Evolutionary conservation across 2,329 filamentous ascomycete genomes (phyloP).

Genomic region (Dissoconium aciculare): DNA sequence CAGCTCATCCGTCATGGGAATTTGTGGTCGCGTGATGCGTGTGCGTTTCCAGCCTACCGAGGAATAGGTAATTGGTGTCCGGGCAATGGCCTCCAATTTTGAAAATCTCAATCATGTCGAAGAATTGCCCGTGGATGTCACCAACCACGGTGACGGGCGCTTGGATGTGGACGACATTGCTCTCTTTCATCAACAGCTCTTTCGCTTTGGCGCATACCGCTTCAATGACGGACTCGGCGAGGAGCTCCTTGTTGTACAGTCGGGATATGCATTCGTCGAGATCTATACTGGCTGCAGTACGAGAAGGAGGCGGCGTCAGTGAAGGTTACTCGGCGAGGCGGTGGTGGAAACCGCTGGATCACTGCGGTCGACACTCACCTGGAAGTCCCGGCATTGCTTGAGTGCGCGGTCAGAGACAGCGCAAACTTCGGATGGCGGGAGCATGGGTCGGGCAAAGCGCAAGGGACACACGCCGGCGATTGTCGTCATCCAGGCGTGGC

Average conservation of each 20-base stretch:
- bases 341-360: too few species aligned
- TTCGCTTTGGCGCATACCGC: conserved; percentile 99
- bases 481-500: too few species aligned
- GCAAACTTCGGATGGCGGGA: too few species aligned
- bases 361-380: too few species aligned
- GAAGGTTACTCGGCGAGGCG: too few species aligned
- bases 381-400: too few species aligned
- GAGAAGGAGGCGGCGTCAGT: too few species aligned
- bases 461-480: too few species aligned
- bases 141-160: conserved; percentile 94
- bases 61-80: conserved; percentile 94
- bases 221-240: conserved; percentile 95
- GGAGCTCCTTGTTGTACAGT: conserved; percentile 89
- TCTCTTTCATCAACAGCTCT: conserved; percentile 97
- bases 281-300: conserved; percentile 67
- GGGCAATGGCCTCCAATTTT: conserved; percentile 95
- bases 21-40: not conserved
- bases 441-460: too few species aligned
- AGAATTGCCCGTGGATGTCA: conserved; percentile 98
- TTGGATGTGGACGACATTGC: conserved; percentile 94
- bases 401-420: too few species aligned
- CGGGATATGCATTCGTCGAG: conserved; percentile 96
- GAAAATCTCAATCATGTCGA: conserved; percentile 98
- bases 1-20: not conserved
- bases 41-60: conserved; percentile 45